Evolutionary conservation across 1,139 yeast species (phyloP).

Genomic region (Candida neerlandica): DNA sequence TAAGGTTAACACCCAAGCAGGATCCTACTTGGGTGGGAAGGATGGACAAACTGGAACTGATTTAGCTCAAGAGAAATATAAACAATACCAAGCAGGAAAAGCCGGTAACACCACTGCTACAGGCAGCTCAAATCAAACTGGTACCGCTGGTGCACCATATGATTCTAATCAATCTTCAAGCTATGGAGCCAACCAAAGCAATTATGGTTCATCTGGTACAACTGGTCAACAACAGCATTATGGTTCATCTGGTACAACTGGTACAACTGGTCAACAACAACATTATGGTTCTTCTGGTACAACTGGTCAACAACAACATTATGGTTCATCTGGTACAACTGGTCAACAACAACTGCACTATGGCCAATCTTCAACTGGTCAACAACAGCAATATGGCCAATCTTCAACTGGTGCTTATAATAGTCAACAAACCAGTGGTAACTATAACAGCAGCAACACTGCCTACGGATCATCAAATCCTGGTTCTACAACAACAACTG

Average conservation of each 20-base stretch:
- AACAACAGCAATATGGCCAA: too few species aligned
- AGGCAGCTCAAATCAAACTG: too few species aligned
- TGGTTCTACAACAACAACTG: conserved; percentile 7
- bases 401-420: too few species aligned
- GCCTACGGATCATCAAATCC: background rate
- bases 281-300: conserved; percentile 11
- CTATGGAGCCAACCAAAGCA: too few species aligned
- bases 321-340: conserved; percentile 13
- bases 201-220: too few species aligned
- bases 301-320: conserved; percentile 14
- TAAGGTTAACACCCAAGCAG: conserved; percentile 14
- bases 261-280: too few species aligned
- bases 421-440: conserved; percentile 14
- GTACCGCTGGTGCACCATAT: too few species aligned
- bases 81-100: conserved; percentile 8
- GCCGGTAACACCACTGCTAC: conserved; percentile 1
- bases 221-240: background rate
- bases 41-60: conserved; percentile 17
- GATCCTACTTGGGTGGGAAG: conserved; percentile 15
- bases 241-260: background rate
- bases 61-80: conserved; percentile 15
- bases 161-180: too few species aligned
- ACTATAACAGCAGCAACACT: conserved; percentile 8
- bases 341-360: conserved; percentile 13
- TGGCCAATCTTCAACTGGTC: too few species aligned